Evolutionary conservation across 2,329 filamentous ascomycete genomes (phyloP).

Genomic region (Cercospora zeina): DNA sequence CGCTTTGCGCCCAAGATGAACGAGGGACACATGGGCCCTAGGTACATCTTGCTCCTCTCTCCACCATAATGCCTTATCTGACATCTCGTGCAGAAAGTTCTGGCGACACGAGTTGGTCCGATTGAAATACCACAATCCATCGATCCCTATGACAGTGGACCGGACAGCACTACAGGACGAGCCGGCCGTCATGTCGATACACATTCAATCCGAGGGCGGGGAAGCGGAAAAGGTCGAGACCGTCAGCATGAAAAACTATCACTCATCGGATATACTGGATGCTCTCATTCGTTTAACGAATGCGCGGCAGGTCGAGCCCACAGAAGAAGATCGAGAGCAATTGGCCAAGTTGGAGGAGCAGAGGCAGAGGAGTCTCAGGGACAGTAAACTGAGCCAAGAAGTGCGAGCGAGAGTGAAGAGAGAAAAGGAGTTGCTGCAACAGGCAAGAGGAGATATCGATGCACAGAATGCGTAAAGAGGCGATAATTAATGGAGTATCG

Average conservation of each 20-base stretch:
- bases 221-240: conserved; percentile 43
- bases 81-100: conserved; percentile 67
- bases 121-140: conserved; percentile 92
- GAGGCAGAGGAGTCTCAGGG: conserved; percentile 53
- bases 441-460: conserved; percentile 54
- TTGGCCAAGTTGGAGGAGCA: conserved; percentile 60
- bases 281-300: conserved; percentile 64
- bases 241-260: conserved; percentile 61
- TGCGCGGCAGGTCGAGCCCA: conserved; percentile 59
- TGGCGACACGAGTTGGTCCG: conserved; percentile 79
- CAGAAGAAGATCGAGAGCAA: conserved; percentile 60
- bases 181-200: conserved; percentile 65
- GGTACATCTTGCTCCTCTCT: conserved; percentile 50
- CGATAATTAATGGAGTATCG: neutral
- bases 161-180: conserved; percentile 60
- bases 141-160: conserved; percentile 77
- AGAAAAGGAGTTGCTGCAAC: conserved; percentile 60
- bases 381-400: conserved; percentile 57
- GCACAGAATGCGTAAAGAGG: conserved; percentile 21
- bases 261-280: conserved; percentile 62
- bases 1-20: conserved; percentile 65
- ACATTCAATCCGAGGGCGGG: conserved; percentile 50
- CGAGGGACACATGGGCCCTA: conserved; percentile 70
- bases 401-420: conserved; percentile 59
- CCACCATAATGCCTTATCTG: conserved; percentile 32